A percentile compares a stretch with the other conserved stretches of the same genome.
These are phyloP conservation scores for Starmerella riodocensis DNA, from an alignment of 805 yeast species.

Conservation along the genomic window DNA sequence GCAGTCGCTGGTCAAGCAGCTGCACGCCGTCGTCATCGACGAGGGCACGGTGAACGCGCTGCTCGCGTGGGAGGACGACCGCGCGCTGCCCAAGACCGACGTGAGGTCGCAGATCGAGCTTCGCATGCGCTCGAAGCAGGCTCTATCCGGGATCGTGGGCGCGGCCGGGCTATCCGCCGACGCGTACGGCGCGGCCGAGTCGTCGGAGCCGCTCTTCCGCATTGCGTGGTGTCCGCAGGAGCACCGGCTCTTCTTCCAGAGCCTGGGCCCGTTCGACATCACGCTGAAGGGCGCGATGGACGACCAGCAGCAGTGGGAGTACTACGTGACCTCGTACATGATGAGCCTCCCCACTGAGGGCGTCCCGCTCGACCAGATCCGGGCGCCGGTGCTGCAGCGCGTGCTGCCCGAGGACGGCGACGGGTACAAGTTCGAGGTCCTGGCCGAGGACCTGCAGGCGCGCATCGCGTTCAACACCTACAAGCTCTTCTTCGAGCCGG, in stretches of 20 bases:
- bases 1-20: slow-evolving; percentile 70
- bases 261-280: slow-evolving; percentile 75
- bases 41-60: slow-evolving; percentile 67
- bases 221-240: slow-evolving; percentile 50
- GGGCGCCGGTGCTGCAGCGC: slow-evolving; percentile 62
- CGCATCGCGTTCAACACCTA: slow-evolving; percentile 68
- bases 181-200: slow-evolving; percentile 32
- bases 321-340: slow-evolving; percentile 81
- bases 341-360: slow-evolving; percentile 98
- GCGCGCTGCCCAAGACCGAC: slow-evolving; percentile 48
- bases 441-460: slow-evolving; percentile 60
- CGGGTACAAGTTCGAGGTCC: slow-evolving; percentile 35
- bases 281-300: slow-evolving; percentile 60
- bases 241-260: slow-evolving; percentile 54
- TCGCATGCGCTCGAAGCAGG: slow-evolving; percentile 71
- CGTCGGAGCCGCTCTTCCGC: slow-evolving; percentile 74
- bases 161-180: slow-evolving; percentile 1
- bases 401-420: slow-evolving; percentile 24
- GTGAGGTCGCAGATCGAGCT: slow-evolving; percentile 81
- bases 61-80: slow-evolving; percentile 68
- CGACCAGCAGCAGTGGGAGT: slow-evolving; percentile 77
- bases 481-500: slow-evolving; percentile 65
- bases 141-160: slow-evolving; percentile 37
- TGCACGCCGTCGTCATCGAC: slow-evolving; percentile 73
- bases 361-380: slow-evolving; percentile 60